A percentile compares a stretch with the other conserved stretches of the same genome.
Conservation (phyloP, 1,284 basidiomycete genomes). For the Tilletia caries region DNA sequence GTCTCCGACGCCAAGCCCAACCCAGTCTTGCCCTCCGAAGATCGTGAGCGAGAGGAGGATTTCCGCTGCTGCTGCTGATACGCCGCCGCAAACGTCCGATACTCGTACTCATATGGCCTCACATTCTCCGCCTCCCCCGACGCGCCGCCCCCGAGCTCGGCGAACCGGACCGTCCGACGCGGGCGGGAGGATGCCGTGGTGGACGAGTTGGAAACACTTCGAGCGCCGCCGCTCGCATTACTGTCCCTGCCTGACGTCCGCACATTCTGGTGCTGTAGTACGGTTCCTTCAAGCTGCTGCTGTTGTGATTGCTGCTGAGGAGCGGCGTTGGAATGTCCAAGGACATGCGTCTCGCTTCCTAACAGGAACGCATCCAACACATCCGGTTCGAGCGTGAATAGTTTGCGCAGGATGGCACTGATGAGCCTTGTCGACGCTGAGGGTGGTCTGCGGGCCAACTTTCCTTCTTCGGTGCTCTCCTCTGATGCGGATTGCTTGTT, state of each 20-base stretch:
- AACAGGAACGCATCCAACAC: slow-evolving; percentile 31
- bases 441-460: neutral
- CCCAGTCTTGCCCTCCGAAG: too few species aligned
- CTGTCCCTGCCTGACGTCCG: neutral
- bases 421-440: slow-evolving; percentile 24
- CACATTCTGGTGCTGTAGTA: neutral
- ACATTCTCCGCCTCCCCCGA: neutral
- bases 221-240: neutral
- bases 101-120: slow-evolving; percentile 1
- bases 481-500: neutral
- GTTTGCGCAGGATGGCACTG: slow-evolving; percentile 27
- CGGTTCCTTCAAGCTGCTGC: neutral
- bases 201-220: too few species aligned
- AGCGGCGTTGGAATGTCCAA: neutral
- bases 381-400: slow-evolving; percentile 33
- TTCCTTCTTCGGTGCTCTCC: slow-evolving; percentile 1
- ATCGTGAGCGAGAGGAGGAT: too few species aligned
- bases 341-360: slow-evolving; percentile 2
- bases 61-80: neutral
- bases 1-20: neutral
- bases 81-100: slow-evolving; percentile 9
- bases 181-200: neutral
- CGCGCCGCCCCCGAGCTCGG: neutral
- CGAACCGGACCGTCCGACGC: slow-evolving; percentile 4
- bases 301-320: neutral